Percentiles rank a stretch among this genome's conserved stretches.
Conservation (phyloP, 2,329 filamentous ascomycete genomes). For the Penicillium sp. region DNA sequence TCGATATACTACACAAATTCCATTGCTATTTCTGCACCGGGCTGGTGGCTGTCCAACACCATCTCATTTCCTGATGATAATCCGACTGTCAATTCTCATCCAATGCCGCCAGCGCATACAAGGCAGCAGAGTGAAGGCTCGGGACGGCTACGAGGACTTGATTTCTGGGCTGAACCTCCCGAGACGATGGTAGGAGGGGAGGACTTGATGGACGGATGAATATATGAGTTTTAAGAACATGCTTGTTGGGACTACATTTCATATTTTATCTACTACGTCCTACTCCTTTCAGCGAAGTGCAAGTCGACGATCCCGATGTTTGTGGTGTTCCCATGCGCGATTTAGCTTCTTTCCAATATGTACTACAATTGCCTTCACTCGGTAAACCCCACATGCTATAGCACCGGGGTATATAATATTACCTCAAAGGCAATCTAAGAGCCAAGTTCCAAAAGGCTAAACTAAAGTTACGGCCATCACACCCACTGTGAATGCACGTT, state of each 20-base stretch:
- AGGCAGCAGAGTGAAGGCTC: background rate
- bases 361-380: background rate
- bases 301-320: background rate
- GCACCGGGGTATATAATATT: background rate
- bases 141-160: background rate
- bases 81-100: background rate
- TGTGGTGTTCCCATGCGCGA: background rate
- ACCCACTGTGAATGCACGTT: background rate
- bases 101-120: too few species aligned
- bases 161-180: background rate
- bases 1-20: background rate
- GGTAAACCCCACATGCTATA: background rate
- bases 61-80: background rate
- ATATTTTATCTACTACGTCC: background rate
- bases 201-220: background rate
- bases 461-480: background rate
- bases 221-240: rapidly evolving
- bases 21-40: background rate
- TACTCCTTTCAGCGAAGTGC: background rate
- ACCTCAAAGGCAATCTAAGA: background rate
- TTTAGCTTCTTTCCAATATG: background rate
- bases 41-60: rapidly evolving
- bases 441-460: background rate
- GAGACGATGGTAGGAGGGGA: too few species aligned
- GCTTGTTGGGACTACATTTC: background rate